Evolutionary conservation across 768 basidiomycete genomes (phyloP), one percentile per base, ranked within the genome.

Genomic region (Mrakia blollopis): DNA sequence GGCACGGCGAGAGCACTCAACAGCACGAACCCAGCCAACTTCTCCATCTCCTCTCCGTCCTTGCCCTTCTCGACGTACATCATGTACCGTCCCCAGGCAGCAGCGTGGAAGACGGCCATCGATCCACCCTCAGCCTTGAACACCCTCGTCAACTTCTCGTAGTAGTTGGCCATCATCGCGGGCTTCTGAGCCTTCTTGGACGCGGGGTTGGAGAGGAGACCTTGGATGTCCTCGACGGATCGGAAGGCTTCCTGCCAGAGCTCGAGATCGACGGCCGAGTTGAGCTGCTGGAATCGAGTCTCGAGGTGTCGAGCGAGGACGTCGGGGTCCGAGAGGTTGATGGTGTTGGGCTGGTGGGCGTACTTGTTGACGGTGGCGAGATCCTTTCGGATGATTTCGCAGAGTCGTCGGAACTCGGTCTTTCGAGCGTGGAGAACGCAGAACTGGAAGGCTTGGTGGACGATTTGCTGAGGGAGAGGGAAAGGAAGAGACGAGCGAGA

Each of bases 211-310:
- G 90, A 92, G 79, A 99, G 89, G 50, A 98, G 88, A 81, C 94
- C 94, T 86, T 98, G 96, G 54, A 98, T 92, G 83, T 99, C 96
- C 84, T 99, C 96, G 78, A 98, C 94, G 60, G 93, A 94, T 78
- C 96, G 91, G 88, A 98, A 99, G 14, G 94, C 96, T 82, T 98
- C 96, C 82, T 98, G 95, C 96, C 96, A 99, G 37, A 99, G 88
- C 85, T 99, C 96, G 79, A 99, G 90, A 83, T 98, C 94, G 80
- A 98, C 94, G 1, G 94, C 94, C 28, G 94, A 92, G 81, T 94
- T 94, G 79, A 98, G 89, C 86, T 98, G 95, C 37, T 92, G 92
- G 83, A 99, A 98, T 75, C 95, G 93, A 25, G 94, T 95, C 83
- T 98, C 96, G 78, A 98, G 91, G 84, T 97, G 92, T 80, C 93